A percentile compares a stretch with the other conserved stretches of the same genome.
These are phyloP conservation scores for Colletotrichum salicis DNA, from an alignment of 2,329 filamentous ascomycete species.

Conservation along the genomic window DNA sequence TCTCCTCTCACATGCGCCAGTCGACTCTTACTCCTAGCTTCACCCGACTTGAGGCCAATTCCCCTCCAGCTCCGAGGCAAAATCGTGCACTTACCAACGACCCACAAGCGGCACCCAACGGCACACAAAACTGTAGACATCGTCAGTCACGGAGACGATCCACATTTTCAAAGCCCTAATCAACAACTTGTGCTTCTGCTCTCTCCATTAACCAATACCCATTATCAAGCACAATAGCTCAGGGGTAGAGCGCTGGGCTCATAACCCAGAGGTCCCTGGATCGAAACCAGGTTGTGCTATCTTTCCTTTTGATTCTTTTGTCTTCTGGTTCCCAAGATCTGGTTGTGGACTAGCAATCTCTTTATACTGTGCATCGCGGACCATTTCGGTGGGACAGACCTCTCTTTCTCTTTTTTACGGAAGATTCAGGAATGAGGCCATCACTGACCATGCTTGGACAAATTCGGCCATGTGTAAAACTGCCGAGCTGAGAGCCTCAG, in stretches of 20 bases:
- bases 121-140: background rate
- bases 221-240: constrained; percentile 29
- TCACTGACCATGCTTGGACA: background rate
- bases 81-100: background rate
- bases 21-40: background rate
- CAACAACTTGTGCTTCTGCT: rapidly evolving
- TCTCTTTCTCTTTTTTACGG: background rate
- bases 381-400: background rate
- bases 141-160: background rate
- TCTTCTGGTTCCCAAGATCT: too few species aligned
- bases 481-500: background rate
- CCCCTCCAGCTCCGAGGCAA: background rate
- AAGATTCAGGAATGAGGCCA: background rate
- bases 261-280: constrained; percentile 33
- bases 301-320: background rate
- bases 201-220: background rate
- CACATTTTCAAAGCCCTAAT: constrained; percentile 1
- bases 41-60: background rate
- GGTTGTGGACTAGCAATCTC: background rate
- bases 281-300: constrained; percentile 32
- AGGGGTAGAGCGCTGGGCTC: constrained; percentile 34
- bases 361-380: background rate
- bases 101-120: background rate
- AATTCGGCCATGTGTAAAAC: background rate
- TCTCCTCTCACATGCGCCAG: background rate